A percentile compares a stretch with the other conserved stretches of the same genome.
Evolutionary conservation across 1,139 yeast species (phyloP).

Genomic region (Nakaseomyces sp.): DNA sequence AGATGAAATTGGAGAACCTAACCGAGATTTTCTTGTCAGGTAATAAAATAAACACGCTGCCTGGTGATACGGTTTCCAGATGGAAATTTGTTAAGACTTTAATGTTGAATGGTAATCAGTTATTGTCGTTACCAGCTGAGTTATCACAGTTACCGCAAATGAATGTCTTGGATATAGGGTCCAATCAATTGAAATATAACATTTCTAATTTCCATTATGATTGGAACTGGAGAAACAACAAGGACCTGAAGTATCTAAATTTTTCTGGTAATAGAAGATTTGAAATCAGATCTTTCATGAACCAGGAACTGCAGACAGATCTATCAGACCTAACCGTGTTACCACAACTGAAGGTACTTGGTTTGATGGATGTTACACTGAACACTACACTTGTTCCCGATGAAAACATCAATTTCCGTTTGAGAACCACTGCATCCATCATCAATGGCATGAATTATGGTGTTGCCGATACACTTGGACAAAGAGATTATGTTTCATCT

Average conservation of each 20-base stretch:
- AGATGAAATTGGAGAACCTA: slow-evolving; percentile 48
- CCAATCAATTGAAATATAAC: slow-evolving; percentile 82
- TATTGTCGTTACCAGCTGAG: slow-evolving; percentile 86
- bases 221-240: slow-evolving; percentile 95
- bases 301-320: slow-evolving; percentile 32
- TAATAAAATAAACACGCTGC: slow-evolving; percentile 66
- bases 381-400: slow-evolving; percentile 81
- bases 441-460: slow-evolving; percentile 77
- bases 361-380: slow-evolving; percentile 90
- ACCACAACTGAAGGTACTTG: slow-evolving; percentile 63
- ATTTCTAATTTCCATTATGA: slow-evolving; percentile 92
- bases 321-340: slow-evolving; percentile 72
- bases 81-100: slow-evolving; percentile 52
- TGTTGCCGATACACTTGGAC: slow-evolving; percentile 80
- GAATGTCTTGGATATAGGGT: slow-evolving; percentile 78
- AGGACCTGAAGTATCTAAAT: slow-evolving; percentile 67
- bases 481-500: slow-evolving; percentile 54
- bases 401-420: slow-evolving; percentile 73
- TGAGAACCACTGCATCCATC: slow-evolving; percentile 86
- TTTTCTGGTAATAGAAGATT: slow-evolving; percentile 88
- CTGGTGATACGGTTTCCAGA: slow-evolving; percentile 73
- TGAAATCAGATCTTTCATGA: slow-evolving; percentile 54
- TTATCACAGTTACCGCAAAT: slow-evolving; percentile 58
- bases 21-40: slow-evolving; percentile 77
- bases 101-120: slow-evolving; percentile 72